Base-by-base conservation (phyloP, 176 grass and related monocot species). In the Avena atlantica region DNA sequence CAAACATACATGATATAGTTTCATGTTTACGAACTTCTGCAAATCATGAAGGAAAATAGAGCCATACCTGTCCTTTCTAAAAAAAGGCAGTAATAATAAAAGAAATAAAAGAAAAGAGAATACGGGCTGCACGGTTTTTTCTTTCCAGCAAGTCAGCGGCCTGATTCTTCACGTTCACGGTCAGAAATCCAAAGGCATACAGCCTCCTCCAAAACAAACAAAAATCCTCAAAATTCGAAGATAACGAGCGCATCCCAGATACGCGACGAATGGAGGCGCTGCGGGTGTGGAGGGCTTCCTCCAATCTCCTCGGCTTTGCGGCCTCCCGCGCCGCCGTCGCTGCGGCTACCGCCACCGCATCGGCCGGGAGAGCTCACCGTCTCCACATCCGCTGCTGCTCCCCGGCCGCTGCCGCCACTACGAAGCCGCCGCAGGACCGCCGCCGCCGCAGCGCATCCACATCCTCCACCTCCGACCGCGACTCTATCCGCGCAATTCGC, bases 401-500 rank as follows among this genome's bases (percentile, higher is more conserved):
- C 1, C 71, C 44, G 40, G 49, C 87, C 9, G 87, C 91, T 5
- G 87, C 91, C 60, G 75, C 87, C 49, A 13, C 87, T 31, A 76
- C 90, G 40, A 92, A 82, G 36, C 80, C 84, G n/a, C 79, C 78
- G 8, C 84, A 85, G 64, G 84, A 89, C 73, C 93, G 91, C 61
- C 89, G 91, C 20, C 85, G 94, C 78, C 85, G 89, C 64, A 89
- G 92, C 42, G 88, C 85, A 60, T 81, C 89, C 53, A 86, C 92
- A 49, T 89, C 92, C 21, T 87, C 92, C 70, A 96, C 97, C 47
- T 99, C 94, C 73, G 97, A 99, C 83, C 88, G 97, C 44, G 94
- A 99, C 36, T 99, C 94, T 65, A 91, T 99, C 84, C 97, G 94
- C 49, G 89, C 97, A 87, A 93, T 96, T 62, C 94, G 94, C 83